phyloP scores from a whole-genome alignment of 495 filamentous ascomycete genomes.

The Penicillium mononematosum region DNA sequence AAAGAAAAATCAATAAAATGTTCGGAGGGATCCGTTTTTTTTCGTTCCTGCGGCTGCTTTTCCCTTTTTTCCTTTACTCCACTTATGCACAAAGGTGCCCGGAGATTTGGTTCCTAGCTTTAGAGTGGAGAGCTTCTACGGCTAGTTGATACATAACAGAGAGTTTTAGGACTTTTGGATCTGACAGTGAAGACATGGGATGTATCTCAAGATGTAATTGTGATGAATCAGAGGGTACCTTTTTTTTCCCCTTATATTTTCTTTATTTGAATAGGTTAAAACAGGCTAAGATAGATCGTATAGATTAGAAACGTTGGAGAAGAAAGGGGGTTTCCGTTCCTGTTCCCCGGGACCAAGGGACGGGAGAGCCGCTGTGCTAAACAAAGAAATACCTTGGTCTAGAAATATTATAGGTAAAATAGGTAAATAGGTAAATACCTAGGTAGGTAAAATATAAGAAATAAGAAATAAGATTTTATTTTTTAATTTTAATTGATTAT shows the following conservation, averaged over 20 bases:
- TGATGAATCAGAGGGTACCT: conserved; percentile 23
- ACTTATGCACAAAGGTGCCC: conserved; percentile 25
- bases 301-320: conserved; percentile 27
- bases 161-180: background rate
- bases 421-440: too few species aligned
- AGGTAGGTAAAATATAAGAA: background rate
- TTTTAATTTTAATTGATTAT: conserved; percentile 17
- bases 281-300: conserved; percentile 1
- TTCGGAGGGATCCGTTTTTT: conserved; percentile 31
- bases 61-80: conserved; percentile 17
- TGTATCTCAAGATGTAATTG: conserved; percentile 19
- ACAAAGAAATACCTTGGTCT: conserved; percentile 20
- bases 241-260: background rate
- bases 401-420: background rate
- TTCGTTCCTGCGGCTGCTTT: conserved; percentile 33
- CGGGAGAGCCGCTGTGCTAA: conserved; percentile 40
- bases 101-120: conserved; percentile 30
- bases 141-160: conserved; percentile 12
- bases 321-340: conserved; percentile 28
- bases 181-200: conserved; percentile 10
- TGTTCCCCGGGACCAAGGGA: conserved; percentile 34
- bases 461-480: conserved; percentile 11
- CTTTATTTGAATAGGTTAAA: too few species aligned
- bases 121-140: conserved; percentile 24
- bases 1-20: conserved; percentile 1